These are phyloP conservation scores for Paramecium pentaurelia DNA, from an alignment of 73 alveolate species.

Conservation along the genomic window DNA sequence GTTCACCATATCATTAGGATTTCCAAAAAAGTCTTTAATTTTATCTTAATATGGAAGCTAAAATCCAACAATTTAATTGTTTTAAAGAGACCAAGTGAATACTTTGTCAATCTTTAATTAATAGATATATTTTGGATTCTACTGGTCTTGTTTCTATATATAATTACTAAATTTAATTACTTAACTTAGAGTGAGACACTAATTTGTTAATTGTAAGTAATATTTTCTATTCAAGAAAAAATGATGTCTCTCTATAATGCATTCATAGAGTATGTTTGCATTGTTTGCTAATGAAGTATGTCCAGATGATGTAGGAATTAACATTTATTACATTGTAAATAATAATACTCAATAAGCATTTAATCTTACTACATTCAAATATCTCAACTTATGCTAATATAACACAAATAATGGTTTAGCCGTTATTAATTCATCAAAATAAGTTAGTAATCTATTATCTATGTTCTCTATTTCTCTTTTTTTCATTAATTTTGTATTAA, in stretches of 20 bases:
- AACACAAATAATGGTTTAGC: not conserved
- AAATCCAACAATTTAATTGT: not conserved
- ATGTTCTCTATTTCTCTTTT: not conserved
- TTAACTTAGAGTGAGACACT: not conserved
- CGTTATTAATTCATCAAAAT: not conserved
- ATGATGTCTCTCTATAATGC: not conserved
- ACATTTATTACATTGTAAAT: not conserved
- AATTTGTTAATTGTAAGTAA: not conserved
- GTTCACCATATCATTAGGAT: not conserved
- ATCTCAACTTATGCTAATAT: not conserved
- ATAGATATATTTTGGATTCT: not conserved
- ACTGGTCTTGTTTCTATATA: not conserved
- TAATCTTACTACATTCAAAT: not conserved
- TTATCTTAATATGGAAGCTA: not conserved
- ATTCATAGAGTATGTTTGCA: not conserved
- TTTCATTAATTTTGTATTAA: not conserved
- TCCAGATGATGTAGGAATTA: not conserved
- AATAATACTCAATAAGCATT: not conserved
- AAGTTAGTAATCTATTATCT: not conserved
- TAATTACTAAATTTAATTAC: not conserved
- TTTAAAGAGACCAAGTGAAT: not conserved
- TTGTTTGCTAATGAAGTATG: not conserved
- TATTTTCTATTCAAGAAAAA: not conserved
- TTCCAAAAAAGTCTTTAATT: constrained; percentile 26
- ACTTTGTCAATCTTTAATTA: not conserved